phyloP scores from a whole-genome alignment of 2,329 filamentous ascomycete species.

The Furcasterigmium sp. region DNA sequence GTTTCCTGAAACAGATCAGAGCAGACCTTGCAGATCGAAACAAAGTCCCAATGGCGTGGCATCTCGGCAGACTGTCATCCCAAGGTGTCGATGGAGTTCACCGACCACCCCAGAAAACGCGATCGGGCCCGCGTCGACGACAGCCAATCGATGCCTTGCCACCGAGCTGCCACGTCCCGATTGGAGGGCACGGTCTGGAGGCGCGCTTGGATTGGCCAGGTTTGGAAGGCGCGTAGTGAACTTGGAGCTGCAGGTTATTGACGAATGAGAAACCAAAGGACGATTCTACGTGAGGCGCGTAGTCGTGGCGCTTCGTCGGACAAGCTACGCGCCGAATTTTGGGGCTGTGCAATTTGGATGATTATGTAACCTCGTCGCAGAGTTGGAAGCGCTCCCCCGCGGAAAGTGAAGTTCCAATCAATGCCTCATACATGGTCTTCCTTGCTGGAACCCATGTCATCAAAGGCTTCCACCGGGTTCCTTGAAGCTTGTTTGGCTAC shows the following conservation, averaged over 20 bases:
- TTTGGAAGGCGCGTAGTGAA: conserved; percentile 1
- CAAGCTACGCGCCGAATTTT: background rate
- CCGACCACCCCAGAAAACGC: too few relatives aligned
- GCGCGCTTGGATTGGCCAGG: conserved; percentile 12
- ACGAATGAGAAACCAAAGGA: conserved; percentile 1
- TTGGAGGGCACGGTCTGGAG: conserved; percentile 6
- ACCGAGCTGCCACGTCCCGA: conserved; percentile 5
- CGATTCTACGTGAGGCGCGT: background rate
- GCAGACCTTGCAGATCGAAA: background rate
- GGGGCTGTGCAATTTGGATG: conserved; percentile 1
- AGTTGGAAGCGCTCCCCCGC: background rate
- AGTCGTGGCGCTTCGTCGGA: too few relatives aligned
- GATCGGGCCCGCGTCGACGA: background rate
- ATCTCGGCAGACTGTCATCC: conserved; percentile 6
- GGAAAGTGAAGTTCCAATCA: too few relatives aligned
- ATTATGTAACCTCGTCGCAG: background rate
- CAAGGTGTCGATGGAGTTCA: background rate
- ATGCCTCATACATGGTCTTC: too few relatives aligned
- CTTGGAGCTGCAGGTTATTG: background rate
- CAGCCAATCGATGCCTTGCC: background rate
- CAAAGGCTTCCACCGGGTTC: too few relatives aligned
- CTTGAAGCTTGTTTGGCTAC: too few relatives aligned
- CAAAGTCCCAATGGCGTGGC: too few relatives aligned
- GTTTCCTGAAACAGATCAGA: too few relatives aligned
- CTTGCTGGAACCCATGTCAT: too few relatives aligned